Base-by-base conservation (phyloP, 2,329 filamentous ascomycete species). In the Rachicladosporium sp. region DNA sequence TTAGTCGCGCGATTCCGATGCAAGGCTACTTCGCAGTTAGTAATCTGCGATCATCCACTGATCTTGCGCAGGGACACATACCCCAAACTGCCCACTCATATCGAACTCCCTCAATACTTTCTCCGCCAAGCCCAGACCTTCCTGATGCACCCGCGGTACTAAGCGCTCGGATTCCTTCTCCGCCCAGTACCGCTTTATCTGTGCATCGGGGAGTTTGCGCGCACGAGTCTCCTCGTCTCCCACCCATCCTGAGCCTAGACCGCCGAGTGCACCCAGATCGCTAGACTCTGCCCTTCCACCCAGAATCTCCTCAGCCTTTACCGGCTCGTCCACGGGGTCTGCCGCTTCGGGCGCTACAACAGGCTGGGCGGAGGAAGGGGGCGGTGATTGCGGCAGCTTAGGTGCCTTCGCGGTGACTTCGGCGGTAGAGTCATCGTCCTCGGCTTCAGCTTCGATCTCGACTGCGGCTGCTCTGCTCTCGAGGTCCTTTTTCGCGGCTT, bases 91-190 rank as follows among this genome's bases (percentile, higher is more conserved):
- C 44, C 75, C 84, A 55, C 80, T 91, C 49, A 93, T 81, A 59
- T 98, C 91, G 63, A 91, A 98, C 58, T 94, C 84, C 46, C 89
- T 71, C 53, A 96, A 62, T 19, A 96, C 77, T 68, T 89, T 94
- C 69, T 96, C 88, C 41, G 81, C 71, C 34, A 82, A 49, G 8
- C 69, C 72, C 50, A 96, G 57, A 2, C 70, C 79, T 51, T 80
- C 62, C 62, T 93, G 86, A 55, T 96, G 91, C 29, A 93, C 78
- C 51, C 81, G 67, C 32, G 74, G 73, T 11, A 83, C 75, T 43
- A 70, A 71, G 50, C 85, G 71, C 52, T 77, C 70, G 31, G 67
- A 65, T 65, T 94, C 85, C 48, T 89, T 76, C 8, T 61, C 61
- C 48, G 67, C 68, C 87, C 87, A 95, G 59, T 94, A 95, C 54